A percentile compares a stretch with the other conserved stretches of the same genome.
Evolutionary conservation across 2,329 filamentous ascomycete species (phyloP).

Genomic region (Huntiella moniliformis): DNA sequence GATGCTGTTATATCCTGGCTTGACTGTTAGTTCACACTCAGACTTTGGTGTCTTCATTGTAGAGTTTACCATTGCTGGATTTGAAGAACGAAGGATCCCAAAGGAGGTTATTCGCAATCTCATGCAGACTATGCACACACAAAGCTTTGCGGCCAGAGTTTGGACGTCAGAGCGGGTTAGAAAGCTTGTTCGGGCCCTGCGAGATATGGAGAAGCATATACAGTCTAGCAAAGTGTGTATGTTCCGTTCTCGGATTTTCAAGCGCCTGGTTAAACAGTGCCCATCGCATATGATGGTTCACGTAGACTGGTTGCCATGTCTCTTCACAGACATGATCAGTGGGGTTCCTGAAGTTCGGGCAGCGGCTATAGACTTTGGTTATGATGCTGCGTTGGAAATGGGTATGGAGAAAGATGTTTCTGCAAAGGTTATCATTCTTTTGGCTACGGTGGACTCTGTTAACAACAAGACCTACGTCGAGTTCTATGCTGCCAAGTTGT

Average conservation of each 20-base stretch:
- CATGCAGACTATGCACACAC: conserved; percentile 61
- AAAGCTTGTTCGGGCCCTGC: conserved; percentile 50
- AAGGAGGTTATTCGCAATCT: conserved; percentile 66
- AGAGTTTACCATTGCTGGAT: conserved; percentile 57
- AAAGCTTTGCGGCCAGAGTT: conserved; percentile 57
- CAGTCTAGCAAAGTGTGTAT: conserved; percentile 66
- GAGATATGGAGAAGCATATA: conserved; percentile 52
- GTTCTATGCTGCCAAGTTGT: conserved; percentile 48
- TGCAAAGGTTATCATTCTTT: conserved; percentile 45
- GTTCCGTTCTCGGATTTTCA: conserved; percentile 61
- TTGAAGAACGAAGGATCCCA: conserved; percentile 47
- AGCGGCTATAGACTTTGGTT: conserved; percentile 55
- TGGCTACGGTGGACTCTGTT: conserved; percentile 19
- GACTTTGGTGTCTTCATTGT: conserved; percentile 68
- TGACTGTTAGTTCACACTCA: conserved; percentile 49
- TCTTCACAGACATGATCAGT: conserved; percentile 69
- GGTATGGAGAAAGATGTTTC: conserved; percentile 51
- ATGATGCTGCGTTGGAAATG: conserved; percentile 48
- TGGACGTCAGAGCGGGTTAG: conserved; percentile 55
- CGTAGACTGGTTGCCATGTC: conserved; percentile 61
- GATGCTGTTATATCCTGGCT: conserved; percentile 55
- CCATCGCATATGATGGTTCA: conserved; percentile 51
- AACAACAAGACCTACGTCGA: conserved; percentile 46
- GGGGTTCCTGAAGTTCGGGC: conserved; percentile 55
- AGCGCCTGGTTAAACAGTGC: conserved; percentile 54